Percentiles rank a stretch among this genome's conserved stretches.
phyloP scores from a whole-genome alignment of 495 filamentous ascomycete species.

The Podospora didyma region DNA sequence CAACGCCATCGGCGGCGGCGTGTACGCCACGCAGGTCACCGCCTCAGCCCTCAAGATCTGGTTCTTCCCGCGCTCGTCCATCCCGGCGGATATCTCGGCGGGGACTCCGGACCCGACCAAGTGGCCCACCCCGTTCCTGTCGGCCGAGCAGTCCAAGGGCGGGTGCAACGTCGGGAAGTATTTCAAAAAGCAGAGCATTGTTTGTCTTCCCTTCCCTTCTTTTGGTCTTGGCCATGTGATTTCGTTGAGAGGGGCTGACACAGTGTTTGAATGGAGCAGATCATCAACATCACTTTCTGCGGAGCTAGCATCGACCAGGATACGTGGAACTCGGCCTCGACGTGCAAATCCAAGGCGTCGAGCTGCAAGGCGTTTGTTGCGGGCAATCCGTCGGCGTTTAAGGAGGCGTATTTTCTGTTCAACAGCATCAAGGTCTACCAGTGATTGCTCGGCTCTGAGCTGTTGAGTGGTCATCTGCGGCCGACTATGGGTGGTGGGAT shows the following conservation, averaged over 20 bases:
- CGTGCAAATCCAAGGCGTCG: slow-evolving; percentile 58
- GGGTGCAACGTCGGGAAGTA: slow-evolving; percentile 59
- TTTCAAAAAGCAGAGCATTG: slow-evolving; percentile 65
- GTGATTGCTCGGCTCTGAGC: no score
- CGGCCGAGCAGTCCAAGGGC: slow-evolving; percentile 49
- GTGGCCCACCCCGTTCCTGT: slow-evolving; percentile 62
- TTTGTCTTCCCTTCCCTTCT: slow-evolving; percentile 27
- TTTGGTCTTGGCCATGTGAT: neutral
- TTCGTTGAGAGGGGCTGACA: neutral
- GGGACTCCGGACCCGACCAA: slow-evolving; percentile 55
- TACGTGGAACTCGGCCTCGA: slow-evolving; percentile 52
- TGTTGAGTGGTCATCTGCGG: no score
- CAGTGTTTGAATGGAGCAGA: slow-evolving; percentile 4
- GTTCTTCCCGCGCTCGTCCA: slow-evolving; percentile 60
- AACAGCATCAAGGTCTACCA: slow-evolving; percentile 59
- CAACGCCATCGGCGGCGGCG: slow-evolving; percentile 64
- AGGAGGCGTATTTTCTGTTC: slow-evolving; percentile 62
- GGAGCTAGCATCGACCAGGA: slow-evolving; percentile 56
- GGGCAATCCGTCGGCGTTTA: slow-evolving; percentile 52
- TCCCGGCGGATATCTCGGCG: slow-evolving; percentile 56
- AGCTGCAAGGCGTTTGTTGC: slow-evolving; percentile 61
- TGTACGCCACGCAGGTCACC: slow-evolving; percentile 73
- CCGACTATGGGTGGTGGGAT: no score
- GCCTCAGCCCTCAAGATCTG: slow-evolving; percentile 61
- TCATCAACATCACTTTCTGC: slow-evolving; percentile 78